Conservation (phyloP, 768 basidiomycete species). For the Rhodotorula babjevae region DNA sequence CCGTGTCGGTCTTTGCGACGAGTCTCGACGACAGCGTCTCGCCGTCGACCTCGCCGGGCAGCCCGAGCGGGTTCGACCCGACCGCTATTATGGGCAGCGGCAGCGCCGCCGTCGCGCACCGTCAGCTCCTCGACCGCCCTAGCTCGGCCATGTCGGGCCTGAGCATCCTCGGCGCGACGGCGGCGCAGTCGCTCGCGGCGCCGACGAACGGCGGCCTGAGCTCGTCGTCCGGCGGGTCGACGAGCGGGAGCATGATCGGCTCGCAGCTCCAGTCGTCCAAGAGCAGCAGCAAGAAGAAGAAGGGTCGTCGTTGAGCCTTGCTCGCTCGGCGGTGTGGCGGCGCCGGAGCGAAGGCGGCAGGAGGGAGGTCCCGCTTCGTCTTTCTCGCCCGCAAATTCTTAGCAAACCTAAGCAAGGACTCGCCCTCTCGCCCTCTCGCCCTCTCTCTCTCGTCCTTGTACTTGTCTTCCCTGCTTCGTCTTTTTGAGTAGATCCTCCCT, state of each 20-base stretch:
- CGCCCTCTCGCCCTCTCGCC: no score
- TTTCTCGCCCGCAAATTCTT: no score
- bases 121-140: neutral
- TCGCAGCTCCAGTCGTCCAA: no score
- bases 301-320: conserved; percentile 9
- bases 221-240: neutral
- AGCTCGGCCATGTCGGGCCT: neutral
- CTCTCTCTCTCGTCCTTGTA: no score
- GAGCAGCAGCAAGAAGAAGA: conserved; percentile 18
- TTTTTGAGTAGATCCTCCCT: no score
- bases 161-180: neutral
- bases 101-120: neutral
- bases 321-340: no score
- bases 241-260: neutral
- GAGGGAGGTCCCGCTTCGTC: no score
- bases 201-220: neutral
- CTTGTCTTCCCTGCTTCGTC: no score
- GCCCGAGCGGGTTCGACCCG: neutral
- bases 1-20: neutral
- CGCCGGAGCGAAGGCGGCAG: no score
- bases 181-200: neutral
- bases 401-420: no score
- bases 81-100: neutral
- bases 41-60: neutral
- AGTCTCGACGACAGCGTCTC: neutral